A percentile compares a stretch with the other conserved stretches of the same genome.
Evolutionary conservation across 164 flowering plant genomes (phyloP).

Genomic region (Amborella trichopoda): DNA sequence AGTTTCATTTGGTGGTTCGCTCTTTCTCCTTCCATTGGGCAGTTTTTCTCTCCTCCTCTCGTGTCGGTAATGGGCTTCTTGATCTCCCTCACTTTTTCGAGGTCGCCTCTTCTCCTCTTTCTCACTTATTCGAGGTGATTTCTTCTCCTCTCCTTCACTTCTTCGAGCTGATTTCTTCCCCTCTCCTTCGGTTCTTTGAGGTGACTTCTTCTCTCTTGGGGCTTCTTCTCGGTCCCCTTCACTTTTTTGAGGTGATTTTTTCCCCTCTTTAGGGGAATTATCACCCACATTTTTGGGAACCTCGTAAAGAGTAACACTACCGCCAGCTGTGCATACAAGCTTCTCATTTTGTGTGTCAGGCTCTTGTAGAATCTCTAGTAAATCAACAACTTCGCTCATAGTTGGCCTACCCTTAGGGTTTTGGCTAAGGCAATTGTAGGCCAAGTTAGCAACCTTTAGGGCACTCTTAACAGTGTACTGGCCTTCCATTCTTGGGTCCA

Average conservation of each 20-base stretch:
- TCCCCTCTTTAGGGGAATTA: no score
- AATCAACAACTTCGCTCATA: conserved; percentile 78
- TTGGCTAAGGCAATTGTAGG: conserved; percentile 87
- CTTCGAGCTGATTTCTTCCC: no score
- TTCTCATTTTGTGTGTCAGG: conserved; percentile 18
- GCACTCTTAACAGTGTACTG: conserved; percentile 52
- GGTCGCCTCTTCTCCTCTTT: no score
- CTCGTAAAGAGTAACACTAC: conserved; percentile 40
- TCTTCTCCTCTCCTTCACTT: no score
- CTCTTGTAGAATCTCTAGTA: conserved; percentile 46
- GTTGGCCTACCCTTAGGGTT: conserved; percentile 87
- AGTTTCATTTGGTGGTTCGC: conserved; percentile 29
- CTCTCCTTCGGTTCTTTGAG: no score
- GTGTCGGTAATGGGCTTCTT: no score
- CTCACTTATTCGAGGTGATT: no score
- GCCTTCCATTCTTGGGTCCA: conserved; percentile 90
- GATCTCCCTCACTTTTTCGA: no score
- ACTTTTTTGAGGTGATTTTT: no score
- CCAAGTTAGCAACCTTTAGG: conserved; percentile 65
- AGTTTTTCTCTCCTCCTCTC: no score
- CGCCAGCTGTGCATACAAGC: conserved; percentile 16
- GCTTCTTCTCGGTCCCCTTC: no score
- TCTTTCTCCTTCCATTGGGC: conserved; percentile 37
- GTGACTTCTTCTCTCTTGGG: no score
- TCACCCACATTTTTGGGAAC: conserved; percentile 36